Evolutionary conservation across 75 land plant species (phyloP).

Genomic region (Picea sitchensis): DNA sequence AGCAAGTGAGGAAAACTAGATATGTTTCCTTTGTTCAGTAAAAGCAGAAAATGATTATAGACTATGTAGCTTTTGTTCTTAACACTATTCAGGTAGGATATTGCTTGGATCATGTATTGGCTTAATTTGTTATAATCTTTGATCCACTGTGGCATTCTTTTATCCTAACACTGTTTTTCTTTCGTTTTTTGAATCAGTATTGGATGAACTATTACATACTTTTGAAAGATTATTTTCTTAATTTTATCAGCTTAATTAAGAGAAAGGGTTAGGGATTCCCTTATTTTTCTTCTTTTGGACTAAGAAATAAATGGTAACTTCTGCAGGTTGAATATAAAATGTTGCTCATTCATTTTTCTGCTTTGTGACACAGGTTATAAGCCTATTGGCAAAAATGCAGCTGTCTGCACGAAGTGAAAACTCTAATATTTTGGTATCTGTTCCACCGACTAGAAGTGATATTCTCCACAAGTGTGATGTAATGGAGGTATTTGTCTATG

Average conservation of each 20-base stretch:
- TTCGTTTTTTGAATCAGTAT: background rate
- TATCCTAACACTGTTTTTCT: no score
- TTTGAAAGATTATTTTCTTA: background rate
- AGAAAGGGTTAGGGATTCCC: background rate
- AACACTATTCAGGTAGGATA: no score
- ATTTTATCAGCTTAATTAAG: background rate
- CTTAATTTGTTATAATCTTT: no score
- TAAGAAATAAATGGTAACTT: background rate
- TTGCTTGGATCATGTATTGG: no score
- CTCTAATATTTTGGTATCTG: conserved; percentile 39
- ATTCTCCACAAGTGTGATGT: conserved; percentile 91
- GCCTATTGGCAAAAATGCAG: conserved; percentile 79
- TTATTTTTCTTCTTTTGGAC: background rate
- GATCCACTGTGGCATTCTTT: no score
- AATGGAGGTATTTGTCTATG: conserved; percentile 62
- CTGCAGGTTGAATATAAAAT: background rate
- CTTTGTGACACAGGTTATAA: conserved; percentile 43
- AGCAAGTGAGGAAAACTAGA: no score
- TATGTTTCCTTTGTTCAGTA: no score
- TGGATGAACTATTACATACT: background rate
- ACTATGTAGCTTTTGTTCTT: no score
- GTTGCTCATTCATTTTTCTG: background rate
- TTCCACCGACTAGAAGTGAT: conserved; percentile 98
- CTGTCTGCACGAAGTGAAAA: conserved; percentile 36
- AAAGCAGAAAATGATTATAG: no score